Conservation (phyloP, 208 protist genomes). For the Angomonas ambiguus region DNA sequence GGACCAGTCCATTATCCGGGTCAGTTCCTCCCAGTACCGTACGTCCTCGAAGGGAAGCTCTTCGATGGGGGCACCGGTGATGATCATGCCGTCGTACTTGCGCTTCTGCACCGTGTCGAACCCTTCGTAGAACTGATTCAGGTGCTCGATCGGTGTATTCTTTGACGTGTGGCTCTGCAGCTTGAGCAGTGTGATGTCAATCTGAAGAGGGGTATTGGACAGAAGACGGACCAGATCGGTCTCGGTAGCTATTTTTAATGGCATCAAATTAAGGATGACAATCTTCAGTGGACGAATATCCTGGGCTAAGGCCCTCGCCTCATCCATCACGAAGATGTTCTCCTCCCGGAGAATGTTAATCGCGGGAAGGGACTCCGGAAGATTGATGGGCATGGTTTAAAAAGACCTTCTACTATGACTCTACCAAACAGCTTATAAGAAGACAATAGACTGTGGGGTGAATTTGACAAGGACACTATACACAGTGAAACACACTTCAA, state of each 20-base stretch:
- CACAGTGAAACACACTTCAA: no score
- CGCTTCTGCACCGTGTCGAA: conserved; percentile 6
- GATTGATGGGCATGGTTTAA: conserved; percentile 1
- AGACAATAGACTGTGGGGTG: no score
- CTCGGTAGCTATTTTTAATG: conserved; percentile 5
- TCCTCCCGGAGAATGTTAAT: conserved; percentile 6
- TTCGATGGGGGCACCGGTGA: conserved; percentile 14
- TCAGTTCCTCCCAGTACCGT: conserved; percentile 6
- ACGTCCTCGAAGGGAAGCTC: conserved; percentile 13
- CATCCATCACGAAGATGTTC: conserved; percentile 12
- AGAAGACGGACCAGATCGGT: conserved; percentile 10
- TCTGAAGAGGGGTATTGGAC: conserved; percentile 12
- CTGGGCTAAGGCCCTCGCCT: neutral
- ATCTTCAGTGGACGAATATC: conserved; percentile 10
- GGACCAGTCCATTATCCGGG: conserved; percentile 8
- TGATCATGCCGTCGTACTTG: conserved; percentile 13
- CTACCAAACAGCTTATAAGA: no score
- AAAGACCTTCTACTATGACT: no score
- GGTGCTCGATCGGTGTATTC: conserved; percentile 8
- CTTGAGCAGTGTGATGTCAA: conserved; percentile 9
- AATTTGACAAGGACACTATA: no score
- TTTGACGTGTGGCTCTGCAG: conserved; percentile 9
- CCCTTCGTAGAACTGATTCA: conserved; percentile 10
- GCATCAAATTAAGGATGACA: conserved; percentile 11
- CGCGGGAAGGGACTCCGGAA: conserved; percentile 2